Percentiles rank a stretch among this genome's conserved stretches.
These are phyloP conservation scores for Hypoxylon crocopeplum DNA, from an alignment of 495 filamentous ascomycete genomes.

Conservation along the genomic window DNA sequence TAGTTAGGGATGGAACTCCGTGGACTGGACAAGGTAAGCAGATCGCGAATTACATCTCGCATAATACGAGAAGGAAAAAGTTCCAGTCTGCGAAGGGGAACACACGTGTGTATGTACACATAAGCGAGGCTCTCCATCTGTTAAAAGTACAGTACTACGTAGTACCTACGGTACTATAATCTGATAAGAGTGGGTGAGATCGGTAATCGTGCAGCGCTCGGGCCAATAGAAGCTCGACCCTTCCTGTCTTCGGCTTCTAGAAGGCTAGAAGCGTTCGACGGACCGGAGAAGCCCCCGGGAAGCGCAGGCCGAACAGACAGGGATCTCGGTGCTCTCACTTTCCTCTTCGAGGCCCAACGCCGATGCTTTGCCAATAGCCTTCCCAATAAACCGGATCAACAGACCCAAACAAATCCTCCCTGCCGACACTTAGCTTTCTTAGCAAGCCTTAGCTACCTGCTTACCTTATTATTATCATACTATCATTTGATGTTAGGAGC, in stretches of 20 bases:
- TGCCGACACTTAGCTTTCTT: neutral
- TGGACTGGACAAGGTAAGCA: too few relatives aligned
- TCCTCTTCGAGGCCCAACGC: conserved; percentile 31
- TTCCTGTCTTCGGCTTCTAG: conserved; percentile 24
- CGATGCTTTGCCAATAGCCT: conserved; percentile 36
- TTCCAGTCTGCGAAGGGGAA: too few relatives aligned
- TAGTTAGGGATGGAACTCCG: too few relatives aligned
- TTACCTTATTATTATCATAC: too few relatives aligned
- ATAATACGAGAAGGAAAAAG: too few relatives aligned
- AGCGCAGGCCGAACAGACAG: conserved; percentile 24
- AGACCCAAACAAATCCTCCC: neutral
- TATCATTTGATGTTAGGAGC: neutral
- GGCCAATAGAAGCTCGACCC: conserved; percentile 22
- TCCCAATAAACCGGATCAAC: conserved; percentile 39
- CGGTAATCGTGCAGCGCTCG: conserved; percentile 30
- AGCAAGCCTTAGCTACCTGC: too few relatives aligned
- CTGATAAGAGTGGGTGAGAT: conserved; percentile 23
- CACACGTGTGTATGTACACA: neutral
- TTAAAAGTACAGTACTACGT: neutral
- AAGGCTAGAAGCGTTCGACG: conserved; percentile 28
- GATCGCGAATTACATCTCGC: too few relatives aligned
- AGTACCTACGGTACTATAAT: neutral
- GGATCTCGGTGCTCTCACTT: conserved; percentile 31
- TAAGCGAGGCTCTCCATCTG: conserved; percentile 1
- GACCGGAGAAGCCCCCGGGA: conserved; percentile 37